Percentiles rank a stretch among this genome's conserved stretches.
Evolutionary conservation across 2,329 filamentous ascomycete genomes (phyloP).

Genomic region (Clarireedia sp.): DNA sequence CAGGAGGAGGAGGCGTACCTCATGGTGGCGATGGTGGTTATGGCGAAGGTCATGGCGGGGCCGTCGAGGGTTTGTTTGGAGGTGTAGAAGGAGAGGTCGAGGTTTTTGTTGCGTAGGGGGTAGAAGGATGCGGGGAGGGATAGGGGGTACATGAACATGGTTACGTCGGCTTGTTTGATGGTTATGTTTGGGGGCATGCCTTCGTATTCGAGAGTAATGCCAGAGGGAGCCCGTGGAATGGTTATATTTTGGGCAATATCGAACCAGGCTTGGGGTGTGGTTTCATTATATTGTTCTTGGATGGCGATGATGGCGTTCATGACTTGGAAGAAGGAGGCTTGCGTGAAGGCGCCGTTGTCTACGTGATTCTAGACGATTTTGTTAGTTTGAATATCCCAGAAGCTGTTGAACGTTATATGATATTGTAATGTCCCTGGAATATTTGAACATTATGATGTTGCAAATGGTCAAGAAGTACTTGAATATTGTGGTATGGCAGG

Average conservation of each 20-base stretch:
- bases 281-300: constrained; percentile 9
- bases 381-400: background rate
- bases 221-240: constrained; percentile 45
- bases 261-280: constrained; percentile 46
- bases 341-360: constrained; percentile 58
- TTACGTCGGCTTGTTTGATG: constrained; percentile 20
- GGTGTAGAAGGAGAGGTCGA: constrained; percentile 12
- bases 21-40: constrained; percentile 60
- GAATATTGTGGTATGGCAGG: no score
- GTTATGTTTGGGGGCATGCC: constrained; percentile 11
- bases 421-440: no score
- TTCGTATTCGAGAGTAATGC: constrained; percentile 38
- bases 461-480: no score
- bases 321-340: constrained; percentile 25
- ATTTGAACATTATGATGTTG: no score
- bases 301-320: constrained; percentile 37
- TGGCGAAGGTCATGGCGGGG: constrained; percentile 66
- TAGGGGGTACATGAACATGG: constrained; percentile 11
- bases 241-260: constrained; percentile 46
- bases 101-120: background rate
- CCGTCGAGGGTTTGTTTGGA: constrained; percentile 40
- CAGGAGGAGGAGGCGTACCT: constrained; percentile 60
- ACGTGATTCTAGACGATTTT: constrained; percentile 8
- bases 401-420: no score
- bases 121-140: background rate